Base-by-base conservation (phyloP, 257 asterid species). In the Salvia miltiorrhiza region DNA sequence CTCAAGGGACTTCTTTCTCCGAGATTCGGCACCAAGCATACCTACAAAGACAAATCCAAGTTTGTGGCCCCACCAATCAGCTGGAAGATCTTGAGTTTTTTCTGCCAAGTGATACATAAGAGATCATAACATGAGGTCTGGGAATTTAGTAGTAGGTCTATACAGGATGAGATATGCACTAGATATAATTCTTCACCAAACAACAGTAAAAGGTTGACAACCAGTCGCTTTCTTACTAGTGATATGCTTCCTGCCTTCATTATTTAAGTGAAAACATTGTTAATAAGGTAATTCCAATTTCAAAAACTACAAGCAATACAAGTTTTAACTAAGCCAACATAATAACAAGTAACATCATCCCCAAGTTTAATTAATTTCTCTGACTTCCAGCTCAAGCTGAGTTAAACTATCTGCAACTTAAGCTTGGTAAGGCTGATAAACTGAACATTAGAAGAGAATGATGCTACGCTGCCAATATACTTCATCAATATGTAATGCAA, bases 61-160 rank as follows among this genome's bases (percentile, higher is more conserved):
- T 73, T 86, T 85, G 84, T 81, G 79, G 30, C 97, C 99, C 97
- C 97, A 91, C 99, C 97, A 94, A 16, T 85, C 93, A 5, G 84
- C 76, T 24, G 97, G 81, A 81, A 86, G 65, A 16, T 73, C 89
- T 80, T 78, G 86, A 69, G 72, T 75, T 70, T 71, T 70, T 33
- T 52, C 93, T 84, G 85, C 48, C 30, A 72, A 1, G 45, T 67
- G 24, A 32, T 37, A 37, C 43, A 37, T 63, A 39, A 54, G 17
- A 43, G 35, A 70, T 37, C 17, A 47, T 17, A n/a, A 45, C 47
- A 65, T 23, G 49, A 56, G 71, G 45, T 21, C n/a, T 10, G 40
- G 54, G 33, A 63, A 24, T 26, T 20, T 8, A 37, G 17, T 39
- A 11, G 24, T 35, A 32, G 23, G 45, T 47, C 48, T 4, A 24